phyloP scores from a whole-genome alignment of 306 rosid species.

The Cicer arietinum region DNA sequence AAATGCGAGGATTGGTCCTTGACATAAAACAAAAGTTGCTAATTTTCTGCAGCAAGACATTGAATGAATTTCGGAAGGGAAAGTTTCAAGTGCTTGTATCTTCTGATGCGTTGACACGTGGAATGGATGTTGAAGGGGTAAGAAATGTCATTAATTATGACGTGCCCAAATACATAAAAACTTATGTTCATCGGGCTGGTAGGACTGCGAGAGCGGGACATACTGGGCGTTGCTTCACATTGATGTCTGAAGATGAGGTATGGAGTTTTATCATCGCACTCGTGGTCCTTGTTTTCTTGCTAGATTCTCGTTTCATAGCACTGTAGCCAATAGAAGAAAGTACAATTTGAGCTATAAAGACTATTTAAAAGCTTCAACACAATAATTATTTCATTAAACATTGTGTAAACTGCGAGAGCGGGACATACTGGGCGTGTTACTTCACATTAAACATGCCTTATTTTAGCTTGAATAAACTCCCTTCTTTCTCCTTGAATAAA shows the following conservation, averaged over 20 bases:
- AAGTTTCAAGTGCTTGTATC: constrained; percentile 86
- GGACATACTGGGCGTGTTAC: no score
- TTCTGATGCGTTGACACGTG: constrained; percentile 97
- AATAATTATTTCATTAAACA: neutral
- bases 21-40: constrained; percentile 26
- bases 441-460: neutral
- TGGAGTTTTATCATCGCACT: constrained; percentile 35
- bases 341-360: neutral
- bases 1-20: constrained; percentile 17
- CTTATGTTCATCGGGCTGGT: constrained; percentile 92
- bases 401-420: no score
- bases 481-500: constrained; percentile 11
- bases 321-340: constrained; percentile 14
- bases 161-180: constrained; percentile 77
- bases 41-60: constrained; percentile 71
- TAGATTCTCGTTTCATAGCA: constrained; percentile 24
- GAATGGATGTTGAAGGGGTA: constrained; percentile 96
- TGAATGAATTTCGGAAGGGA: constrained; percentile 81
- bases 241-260: constrained; percentile 82
- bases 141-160: constrained; percentile 84
- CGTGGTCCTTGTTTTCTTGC: constrained; percentile 33
- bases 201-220: constrained; percentile 97
- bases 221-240: constrained; percentile 84
- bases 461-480: neutral
- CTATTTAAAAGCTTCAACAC: constrained; percentile 7